Evolutionary conservation across 2,329 filamentous ascomycete genomes (phyloP).

Genomic region (Fusarium neocosmosporiellum): DNA sequence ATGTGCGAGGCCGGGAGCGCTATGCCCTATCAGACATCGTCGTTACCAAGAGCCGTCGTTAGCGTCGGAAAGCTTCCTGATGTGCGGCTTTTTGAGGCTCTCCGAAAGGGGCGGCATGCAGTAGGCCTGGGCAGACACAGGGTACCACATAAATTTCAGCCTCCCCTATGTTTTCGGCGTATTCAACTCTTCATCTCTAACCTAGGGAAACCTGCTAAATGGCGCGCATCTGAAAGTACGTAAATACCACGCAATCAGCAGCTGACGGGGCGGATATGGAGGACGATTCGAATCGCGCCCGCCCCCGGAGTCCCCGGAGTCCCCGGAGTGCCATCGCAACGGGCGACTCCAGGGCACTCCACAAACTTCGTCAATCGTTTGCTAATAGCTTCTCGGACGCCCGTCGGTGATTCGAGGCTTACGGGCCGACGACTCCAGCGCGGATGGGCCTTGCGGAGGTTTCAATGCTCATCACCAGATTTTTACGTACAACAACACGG

Average conservation of each 20-base stretch:
- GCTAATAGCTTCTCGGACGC: neutral
- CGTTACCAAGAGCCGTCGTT: neutral
- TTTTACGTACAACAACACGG: constrained; percentile 27
- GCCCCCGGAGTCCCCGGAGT: neutral
- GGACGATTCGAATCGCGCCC: neutral
- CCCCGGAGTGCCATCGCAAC: neutral
- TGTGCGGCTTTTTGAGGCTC: neutral
- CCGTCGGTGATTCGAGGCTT: neutral
- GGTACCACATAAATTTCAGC: neutral
- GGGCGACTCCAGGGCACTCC: neutral
- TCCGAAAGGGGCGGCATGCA: neutral
- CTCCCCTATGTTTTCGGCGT: neutral
- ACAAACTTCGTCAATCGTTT: neutral
- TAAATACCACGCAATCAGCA: neutral
- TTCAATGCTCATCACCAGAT: constrained; percentile 19
- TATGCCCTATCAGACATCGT: neutral
- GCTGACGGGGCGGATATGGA: neutral
- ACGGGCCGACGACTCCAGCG: neutral
- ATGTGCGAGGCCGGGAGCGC: neutral
- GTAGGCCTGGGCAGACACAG: neutral
- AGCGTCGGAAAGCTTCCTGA: neutral
- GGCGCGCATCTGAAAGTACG: neutral
- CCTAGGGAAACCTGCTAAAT: neutral
- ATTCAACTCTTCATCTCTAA: neutral
- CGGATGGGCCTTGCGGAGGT: neutral